Evolutionary conservation across 2,329 filamentous ascomycete species (phyloP), one percentile per base, ranked within the genome.

Genomic region (Cadophora sp.): DNA sequence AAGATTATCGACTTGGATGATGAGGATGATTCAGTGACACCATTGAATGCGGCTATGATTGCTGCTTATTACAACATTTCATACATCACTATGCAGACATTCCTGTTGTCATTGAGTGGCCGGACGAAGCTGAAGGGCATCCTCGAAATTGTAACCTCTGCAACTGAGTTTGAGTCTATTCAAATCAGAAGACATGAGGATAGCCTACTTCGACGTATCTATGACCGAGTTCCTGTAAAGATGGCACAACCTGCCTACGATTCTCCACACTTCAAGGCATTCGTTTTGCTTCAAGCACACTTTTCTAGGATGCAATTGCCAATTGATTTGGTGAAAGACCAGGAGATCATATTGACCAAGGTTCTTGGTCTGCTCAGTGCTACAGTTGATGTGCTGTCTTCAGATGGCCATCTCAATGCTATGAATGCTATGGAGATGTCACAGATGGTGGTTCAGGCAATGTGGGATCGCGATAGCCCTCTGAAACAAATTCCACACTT

Each of bases 361-460:
- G 89, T 97, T 0, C 85, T 98, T 66, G 93, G 92, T 76, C 86
- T 99, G 12, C 86, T 99, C 58, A 97, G 92, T 78, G 95, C 96
- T 26, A 93, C 91, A 76, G 96, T 98, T 26, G 96, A 99, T 79
- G 94, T 99, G 19, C 86, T 99, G 43, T 97, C 94, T 11, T 97
- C 94, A 0, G 94, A 99, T 75, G 96, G 95, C 16, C 93, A 97
- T 76, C 86, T 99, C 70, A 99, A 99, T 78, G 95, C 96, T 69
- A 97, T 97, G 91, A 94, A 91, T 76, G 96, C 96, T 31, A 99
- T 99, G 95, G 96, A 99, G 80, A 93, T 99, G 87, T 97, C 93
- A 14, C 96, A 99, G 79, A 99, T 99, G 96, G 93, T 97, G 64
- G 94, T 99, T 3, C 96, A 99, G 81, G 94, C 92, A 61, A 97